phyloP scores from a whole-genome alignment of 495 filamentous ascomycete species.

The Talaromyces trachyspermus region DNA sequence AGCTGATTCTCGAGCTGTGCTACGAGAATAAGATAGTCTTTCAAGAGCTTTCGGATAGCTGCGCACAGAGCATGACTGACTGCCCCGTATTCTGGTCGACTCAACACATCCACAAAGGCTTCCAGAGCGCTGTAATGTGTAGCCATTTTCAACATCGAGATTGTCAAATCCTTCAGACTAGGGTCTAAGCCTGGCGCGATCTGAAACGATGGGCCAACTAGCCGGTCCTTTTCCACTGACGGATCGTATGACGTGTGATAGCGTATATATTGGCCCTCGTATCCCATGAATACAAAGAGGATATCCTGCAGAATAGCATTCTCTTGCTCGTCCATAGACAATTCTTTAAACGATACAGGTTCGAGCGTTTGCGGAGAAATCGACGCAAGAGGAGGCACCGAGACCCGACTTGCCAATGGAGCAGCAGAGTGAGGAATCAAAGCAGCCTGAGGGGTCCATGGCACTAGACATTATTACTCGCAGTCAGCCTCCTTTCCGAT shows the following conservation, averaged over 20 bases:
- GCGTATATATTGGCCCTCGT: constrained; percentile 92
- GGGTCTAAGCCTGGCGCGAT: constrained; percentile 82
- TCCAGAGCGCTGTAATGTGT: constrained; percentile 87
- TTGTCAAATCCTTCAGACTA: constrained; percentile 78
- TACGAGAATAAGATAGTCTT: constrained; percentile 87
- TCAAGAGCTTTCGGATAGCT: constrained; percentile 79
- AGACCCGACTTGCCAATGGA: constrained; percentile 79
- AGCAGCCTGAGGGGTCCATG: constrained; percentile 79
- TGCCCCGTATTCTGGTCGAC: constrained; percentile 86
- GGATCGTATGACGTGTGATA: constrained; percentile 78
- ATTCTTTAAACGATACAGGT: constrained; percentile 60
- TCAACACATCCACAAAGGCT: constrained; percentile 88
- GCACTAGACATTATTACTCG: constrained; percentile 29
- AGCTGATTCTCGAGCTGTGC: constrained; percentile 90
- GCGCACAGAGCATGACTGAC: constrained; percentile 95
- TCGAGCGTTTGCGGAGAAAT: constrained; percentile 62
- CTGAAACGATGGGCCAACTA: constrained; percentile 72
- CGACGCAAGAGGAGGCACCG: constrained; percentile 71
- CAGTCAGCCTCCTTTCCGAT: constrained; percentile 15
- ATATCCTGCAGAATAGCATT: constrained; percentile 81
- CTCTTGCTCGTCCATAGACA: constrained; percentile 77
- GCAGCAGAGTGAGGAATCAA: constrained; percentile 80
- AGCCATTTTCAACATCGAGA: constrained; percentile 89
- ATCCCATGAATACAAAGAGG: constrained; percentile 96
- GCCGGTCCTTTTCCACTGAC: constrained; percentile 70